phyloP scores from a whole-genome alignment of 805 yeast species.

The Zygosaccharomyces bisporus region DNA sequence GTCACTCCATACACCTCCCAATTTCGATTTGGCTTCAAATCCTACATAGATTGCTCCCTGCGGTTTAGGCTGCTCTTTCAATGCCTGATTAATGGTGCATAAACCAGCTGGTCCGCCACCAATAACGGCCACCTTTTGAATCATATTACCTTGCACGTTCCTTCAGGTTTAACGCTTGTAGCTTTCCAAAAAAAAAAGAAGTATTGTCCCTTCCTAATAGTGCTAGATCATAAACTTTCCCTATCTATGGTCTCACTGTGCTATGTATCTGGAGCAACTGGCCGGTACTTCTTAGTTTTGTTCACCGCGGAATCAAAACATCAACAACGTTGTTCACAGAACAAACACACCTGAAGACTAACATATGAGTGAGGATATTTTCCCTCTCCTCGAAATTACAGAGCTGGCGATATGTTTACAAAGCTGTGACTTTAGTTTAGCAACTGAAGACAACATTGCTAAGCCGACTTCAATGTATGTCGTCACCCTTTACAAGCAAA shows the following conservation, averaged over 20 bases:
- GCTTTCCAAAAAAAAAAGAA: too few species aligned
- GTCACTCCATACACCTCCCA: constrained; percentile 48
- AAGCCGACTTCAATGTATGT: constrained; percentile 58
- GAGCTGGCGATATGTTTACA: constrained; percentile 59
- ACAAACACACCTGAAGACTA: neutral
- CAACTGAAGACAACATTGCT: constrained; percentile 53
- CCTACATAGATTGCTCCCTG: constrained; percentile 33
- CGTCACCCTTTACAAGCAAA: constrained; percentile 53
- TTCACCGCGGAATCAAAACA: neutral
- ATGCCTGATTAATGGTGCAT: constrained; percentile 14
- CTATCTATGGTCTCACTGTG: too few species aligned
- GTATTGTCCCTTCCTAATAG: too few species aligned
- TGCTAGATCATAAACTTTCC: too few species aligned
- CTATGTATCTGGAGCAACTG: neutral
- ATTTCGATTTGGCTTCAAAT: constrained; percentile 41
- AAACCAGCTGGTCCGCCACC: constrained; percentile 27
- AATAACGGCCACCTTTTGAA: constrained; percentile 21
- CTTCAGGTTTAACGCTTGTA: too few species aligned
- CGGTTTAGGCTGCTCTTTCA: constrained; percentile 25
- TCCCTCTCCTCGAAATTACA: constrained; percentile 57
- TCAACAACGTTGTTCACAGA: neutral
- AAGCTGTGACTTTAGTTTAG: constrained; percentile 54
- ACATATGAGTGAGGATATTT: constrained; percentile 43
- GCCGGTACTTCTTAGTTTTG: neutral
- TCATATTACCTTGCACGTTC: constrained; percentile 9